Percentiles rank a stretch among this genome's conserved stretches.
Evolutionary conservation across 805 yeast genomes (phyloP).

Genomic region (Dipodascopsis tothii): DNA sequence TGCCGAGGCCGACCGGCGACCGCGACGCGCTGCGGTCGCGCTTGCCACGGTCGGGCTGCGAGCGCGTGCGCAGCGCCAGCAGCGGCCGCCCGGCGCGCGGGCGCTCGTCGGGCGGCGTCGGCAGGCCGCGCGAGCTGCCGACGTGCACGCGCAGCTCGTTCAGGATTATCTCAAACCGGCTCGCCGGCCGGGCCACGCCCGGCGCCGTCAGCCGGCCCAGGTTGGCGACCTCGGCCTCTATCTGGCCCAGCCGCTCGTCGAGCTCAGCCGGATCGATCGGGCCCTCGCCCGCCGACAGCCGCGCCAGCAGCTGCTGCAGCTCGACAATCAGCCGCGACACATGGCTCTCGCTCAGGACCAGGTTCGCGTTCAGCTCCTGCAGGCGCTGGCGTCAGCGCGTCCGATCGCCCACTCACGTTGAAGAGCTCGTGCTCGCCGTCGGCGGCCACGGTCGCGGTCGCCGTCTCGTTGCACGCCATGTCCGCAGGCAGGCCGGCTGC

Average conservation of each 20-base stretch:
- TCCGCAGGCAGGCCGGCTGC: too few species aligned
- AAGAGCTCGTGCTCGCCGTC: too few species aligned
- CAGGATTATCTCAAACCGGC: slow-evolving; percentile 19
- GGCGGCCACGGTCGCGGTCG: too few species aligned
- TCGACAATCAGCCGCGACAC: slow-evolving; percentile 14
- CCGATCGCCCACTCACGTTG: too few species aligned
- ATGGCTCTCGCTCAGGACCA: slow-evolving; percentile 19
- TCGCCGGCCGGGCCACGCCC: neutral
- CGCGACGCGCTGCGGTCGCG: too few species aligned
- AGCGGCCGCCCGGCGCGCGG: too few species aligned
- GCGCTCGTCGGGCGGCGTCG: too few species aligned
- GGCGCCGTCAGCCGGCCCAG: neutral
- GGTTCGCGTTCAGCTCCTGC: slow-evolving; percentile 18
- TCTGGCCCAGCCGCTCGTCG: neutral
- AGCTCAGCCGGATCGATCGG: neutral
- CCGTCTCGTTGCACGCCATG: too few species aligned
- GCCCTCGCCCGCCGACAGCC: neutral
- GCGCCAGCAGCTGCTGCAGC: neutral
- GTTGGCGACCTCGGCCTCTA: neutral
- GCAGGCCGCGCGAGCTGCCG: too few species aligned
- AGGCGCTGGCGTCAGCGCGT: slow-evolving; percentile 18
- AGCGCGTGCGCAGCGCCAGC: too few species aligned
- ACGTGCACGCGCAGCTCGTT: slow-evolving; percentile 16
- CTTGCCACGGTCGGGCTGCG: neutral
- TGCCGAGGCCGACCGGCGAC: neutral